Base-by-base conservation (phyloP, 2,329 filamentous ascomycete species). In the Akanthomyces muscarius region DNA sequence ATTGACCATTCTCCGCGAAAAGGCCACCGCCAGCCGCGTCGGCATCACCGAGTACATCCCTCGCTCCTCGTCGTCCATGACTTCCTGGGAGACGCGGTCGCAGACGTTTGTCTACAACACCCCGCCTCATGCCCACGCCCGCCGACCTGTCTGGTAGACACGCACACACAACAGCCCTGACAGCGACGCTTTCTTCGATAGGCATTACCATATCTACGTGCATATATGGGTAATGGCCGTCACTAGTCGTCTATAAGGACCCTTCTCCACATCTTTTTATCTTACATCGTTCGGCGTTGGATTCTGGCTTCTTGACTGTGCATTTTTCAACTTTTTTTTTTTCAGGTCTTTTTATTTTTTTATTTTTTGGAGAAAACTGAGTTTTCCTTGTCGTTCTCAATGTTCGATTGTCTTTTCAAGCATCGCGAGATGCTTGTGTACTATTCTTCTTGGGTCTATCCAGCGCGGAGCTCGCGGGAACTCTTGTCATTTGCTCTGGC, bases 1-100 rank as follows among this genome's bases (percentile, higher is more conserved):
- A 84, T 75, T 84, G 66, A 70, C 75, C 38, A 74, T 81, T 66
- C 75, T 84, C 65, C 81, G 81, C 67, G 81, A 83, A 71, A 80
- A 83, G 70, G 82, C 80, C 6, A 78, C 77, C 23, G 80, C 81
- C 52, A 78, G 77, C 69, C 76, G 79, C 66, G 75, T 83, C 60
- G 78, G 80, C 65, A 74, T 81, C 67, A 74, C 76, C 60, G 76
- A 80, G 53, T 66, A 69, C 45, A 68, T 69, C 50, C 68, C 68
- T 38, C 61, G 57, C 21, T 65, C 66, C 64, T 66, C 69, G 4
- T 71, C 68, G 21, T 68, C 65, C 66, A 53, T 62, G 63, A 64
- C 44, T 8, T 64, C 63, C 21, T 64, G 58, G 52, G 57, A 64
- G 14, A 36, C 58, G n/a, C 45, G 21, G 8, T 45, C 58, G 5